Conservation (phyloP, 2,329 filamentous ascomycete genomes). For the Elsinoe perseae region DNA sequence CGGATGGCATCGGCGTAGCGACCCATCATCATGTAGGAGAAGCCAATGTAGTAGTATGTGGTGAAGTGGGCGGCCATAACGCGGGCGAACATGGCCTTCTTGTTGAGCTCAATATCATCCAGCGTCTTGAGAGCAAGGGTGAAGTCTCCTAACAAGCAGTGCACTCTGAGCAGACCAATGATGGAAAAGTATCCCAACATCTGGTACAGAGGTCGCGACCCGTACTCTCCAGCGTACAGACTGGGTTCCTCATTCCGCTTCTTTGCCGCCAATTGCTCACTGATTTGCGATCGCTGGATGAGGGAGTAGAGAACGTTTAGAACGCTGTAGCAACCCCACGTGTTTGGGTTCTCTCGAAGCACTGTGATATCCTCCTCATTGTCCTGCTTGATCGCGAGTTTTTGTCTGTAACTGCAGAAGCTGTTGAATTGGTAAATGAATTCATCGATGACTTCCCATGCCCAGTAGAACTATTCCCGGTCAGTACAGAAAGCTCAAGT, state of each 20-base stretch:
- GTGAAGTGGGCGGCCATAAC: conserved; percentile 99
- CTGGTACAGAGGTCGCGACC: conserved; percentile 85
- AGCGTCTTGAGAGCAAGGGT: conserved; percentile 97
- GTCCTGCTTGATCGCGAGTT: conserved; percentile 71
- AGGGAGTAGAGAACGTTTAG: conserved; percentile 98
- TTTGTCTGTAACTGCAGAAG: conserved; percentile 93
- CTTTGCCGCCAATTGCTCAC: conserved; percentile 89
- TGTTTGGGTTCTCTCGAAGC: conserved; percentile 93
- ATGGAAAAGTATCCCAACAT: conserved; percentile 99
- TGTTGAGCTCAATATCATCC: conserved; percentile 99
- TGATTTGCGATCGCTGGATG: conserved; percentile 96
- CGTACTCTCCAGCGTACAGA: conserved; percentile 88
- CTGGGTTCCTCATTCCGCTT: conserved; percentile 87
- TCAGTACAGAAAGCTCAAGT: neutral
- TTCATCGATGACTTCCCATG: conserved; percentile 99
- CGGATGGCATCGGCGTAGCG: conserved; percentile 98
- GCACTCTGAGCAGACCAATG: conserved; percentile 90
- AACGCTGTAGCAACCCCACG: conserved; percentile 98
- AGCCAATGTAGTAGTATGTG: conserved; percentile 99
- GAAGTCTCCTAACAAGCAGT: conserved; percentile 95
- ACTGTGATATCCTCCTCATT: conserved; percentile 90
- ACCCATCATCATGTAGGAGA: conserved; percentile 99
- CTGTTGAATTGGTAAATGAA: conserved; percentile 99
- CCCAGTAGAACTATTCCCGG: conserved; percentile 83
- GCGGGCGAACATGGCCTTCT: conserved; percentile 99